phyloP scores from a whole-genome alignment of 192 early-diverging fungal species.

The Ramicandelaber brevisporus region DNA sequence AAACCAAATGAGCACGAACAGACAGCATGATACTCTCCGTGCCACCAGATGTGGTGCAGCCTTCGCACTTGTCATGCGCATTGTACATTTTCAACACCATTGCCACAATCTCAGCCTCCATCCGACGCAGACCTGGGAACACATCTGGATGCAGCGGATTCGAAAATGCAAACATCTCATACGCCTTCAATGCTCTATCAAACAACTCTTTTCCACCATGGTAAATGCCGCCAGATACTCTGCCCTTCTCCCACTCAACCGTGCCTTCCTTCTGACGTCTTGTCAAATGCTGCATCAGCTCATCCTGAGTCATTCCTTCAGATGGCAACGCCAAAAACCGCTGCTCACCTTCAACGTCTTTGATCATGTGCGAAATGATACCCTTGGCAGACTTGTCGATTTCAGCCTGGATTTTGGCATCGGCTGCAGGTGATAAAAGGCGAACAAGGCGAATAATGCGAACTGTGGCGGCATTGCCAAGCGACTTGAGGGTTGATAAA shows the following conservation, averaged over 20 bases:
- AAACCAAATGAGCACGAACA: constrained; percentile 77
- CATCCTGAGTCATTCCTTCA: constrained; percentile 27
- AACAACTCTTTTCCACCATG: constrained; percentile 74
- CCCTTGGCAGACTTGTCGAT: constrained; percentile 49
- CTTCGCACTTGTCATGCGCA: constrained; percentile 39
- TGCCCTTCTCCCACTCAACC: constrained; percentile 62
- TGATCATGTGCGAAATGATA: constrained; percentile 54
- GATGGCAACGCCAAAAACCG: constrained; percentile 39
- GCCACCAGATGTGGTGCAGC: constrained; percentile 79
- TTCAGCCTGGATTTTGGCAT: constrained; percentile 40
- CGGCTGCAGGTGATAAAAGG: no score
- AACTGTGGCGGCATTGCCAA: not conserved
- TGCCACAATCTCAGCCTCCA: constrained; percentile 83
- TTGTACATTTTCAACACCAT: constrained; percentile 84
- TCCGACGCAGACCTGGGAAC: constrained; percentile 79
- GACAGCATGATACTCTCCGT: constrained; percentile 90
- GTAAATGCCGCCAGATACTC: constrained; percentile 75
- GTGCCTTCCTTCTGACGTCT: constrained; percentile 29
- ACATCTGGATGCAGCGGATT: constrained; percentile 91
- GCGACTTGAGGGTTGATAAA: no score
- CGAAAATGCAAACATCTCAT: constrained; percentile 47
- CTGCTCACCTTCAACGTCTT: constrained; percentile 27
- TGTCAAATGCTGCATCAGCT: constrained; percentile 29
- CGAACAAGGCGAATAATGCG: constrained; percentile 9
- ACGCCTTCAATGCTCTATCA: constrained; percentile 47